Evolutionary conservation across 352 stramenopile species (phyloP).

Genomic region (Pythium graminicola): DNA sequence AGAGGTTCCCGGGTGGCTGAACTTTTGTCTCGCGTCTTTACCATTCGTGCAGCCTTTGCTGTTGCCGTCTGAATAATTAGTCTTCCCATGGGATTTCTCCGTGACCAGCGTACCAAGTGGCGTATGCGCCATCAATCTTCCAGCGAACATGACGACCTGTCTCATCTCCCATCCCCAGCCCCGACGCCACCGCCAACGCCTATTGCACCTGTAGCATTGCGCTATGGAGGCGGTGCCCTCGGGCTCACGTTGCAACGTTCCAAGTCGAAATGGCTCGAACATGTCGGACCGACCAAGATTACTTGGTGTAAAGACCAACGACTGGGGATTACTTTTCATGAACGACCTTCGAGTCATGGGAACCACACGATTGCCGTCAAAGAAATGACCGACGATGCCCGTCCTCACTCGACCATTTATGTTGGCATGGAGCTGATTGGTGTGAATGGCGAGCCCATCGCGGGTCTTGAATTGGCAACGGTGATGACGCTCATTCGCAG

Average conservation of each 20-base stretch:
- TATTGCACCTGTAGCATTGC: slow-evolving; percentile 5
- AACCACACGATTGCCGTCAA: slow-evolving; percentile 40
- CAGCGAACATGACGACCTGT: neutral
- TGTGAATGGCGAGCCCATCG: slow-evolving; percentile 33
- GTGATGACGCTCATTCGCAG: slow-evolving; percentile 36
- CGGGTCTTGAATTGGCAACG: slow-evolving; percentile 27
- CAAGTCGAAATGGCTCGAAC: slow-evolving; percentile 28
- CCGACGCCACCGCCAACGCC: neutral
- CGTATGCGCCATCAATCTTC: slow-evolving; percentile 20
- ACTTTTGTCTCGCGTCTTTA: too few species aligned
- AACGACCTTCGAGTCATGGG: slow-evolving; percentile 16
- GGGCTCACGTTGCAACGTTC: slow-evolving; percentile 38
- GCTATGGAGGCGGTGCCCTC: slow-evolving; percentile 33
- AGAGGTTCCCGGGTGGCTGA: too few species aligned
- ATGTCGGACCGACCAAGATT: slow-evolving; percentile 28
- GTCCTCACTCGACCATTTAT: slow-evolving; percentile 19
- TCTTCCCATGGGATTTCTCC: slow-evolving; percentile 23
- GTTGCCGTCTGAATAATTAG: too few species aligned
- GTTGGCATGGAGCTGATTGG: slow-evolving; percentile 39
- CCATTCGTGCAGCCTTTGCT: too few species aligned
- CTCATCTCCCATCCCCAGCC: too few species aligned
- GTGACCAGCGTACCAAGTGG: slow-evolving; percentile 26
- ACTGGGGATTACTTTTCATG: slow-evolving; percentile 44
- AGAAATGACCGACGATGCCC: slow-evolving; percentile 20
- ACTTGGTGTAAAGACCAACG: slow-evolving; percentile 38